These are phyloP conservation scores for Oryza brachyantha DNA, from an alignment of 176 grass and related monocot species.

Conservation along the genomic window DNA sequence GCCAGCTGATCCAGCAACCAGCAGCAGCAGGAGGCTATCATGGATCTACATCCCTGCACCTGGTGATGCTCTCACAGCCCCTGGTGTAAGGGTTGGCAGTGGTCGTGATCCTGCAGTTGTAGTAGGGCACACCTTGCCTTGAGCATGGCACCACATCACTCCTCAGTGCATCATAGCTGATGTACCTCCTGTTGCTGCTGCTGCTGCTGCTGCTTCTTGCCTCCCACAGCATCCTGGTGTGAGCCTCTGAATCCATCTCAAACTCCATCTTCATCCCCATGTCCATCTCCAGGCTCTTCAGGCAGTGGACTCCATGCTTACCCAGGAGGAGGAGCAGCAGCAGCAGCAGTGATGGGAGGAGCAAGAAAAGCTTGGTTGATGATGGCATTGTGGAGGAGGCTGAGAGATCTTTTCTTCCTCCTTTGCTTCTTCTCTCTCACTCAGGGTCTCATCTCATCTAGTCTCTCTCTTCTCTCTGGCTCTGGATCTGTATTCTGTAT, in stretches of 20 bases:
- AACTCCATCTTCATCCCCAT: conserved; percentile 45
- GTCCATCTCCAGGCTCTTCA: conserved; percentile 22
- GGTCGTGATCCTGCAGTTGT: conserved; percentile 90
- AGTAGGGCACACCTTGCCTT: conserved; percentile 79
- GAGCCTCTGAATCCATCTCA: conserved; percentile 54
- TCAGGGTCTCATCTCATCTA: background rate
- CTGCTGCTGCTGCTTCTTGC: conserved; percentile 2
- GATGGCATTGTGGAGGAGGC: conserved; percentile 12
- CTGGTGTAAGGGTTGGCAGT: conserved; percentile 72
- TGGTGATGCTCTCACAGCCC: conserved; percentile 83
- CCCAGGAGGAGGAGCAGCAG: conserved; percentile 20
- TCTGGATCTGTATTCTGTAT: conserved; percentile 1
- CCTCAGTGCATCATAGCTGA: conserved; percentile 87
- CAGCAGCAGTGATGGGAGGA: conserved; percentile 19
- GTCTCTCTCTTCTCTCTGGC: background rate
- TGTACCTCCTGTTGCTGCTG: conserved; percentile 52
- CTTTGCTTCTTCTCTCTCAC: background rate
- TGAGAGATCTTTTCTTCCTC: background rate
- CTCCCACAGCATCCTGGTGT: conserved; percentile 51
- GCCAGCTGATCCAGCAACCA: background rate
- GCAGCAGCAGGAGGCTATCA: background rate
- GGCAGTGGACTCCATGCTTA: conserved; percentile 23
- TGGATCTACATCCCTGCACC: conserved; percentile 61
- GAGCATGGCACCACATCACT: conserved; percentile 79
- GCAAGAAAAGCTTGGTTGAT: conserved; percentile 17